Conservation (phyloP, 208 protist genomes). For the Dictyostelium gargantuum region DNA sequence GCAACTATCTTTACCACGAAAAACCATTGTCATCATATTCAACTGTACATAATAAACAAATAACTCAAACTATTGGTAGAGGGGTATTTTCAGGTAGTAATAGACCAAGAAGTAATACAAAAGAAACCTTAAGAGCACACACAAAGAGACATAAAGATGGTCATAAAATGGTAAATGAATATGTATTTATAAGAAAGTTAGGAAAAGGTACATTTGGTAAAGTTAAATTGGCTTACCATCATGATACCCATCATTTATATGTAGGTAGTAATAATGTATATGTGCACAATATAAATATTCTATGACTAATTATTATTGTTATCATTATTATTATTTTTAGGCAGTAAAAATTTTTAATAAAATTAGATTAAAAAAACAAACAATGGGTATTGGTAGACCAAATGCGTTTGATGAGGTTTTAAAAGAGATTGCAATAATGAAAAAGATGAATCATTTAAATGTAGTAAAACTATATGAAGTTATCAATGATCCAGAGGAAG, state of each 20-base stretch:
- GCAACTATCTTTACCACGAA: background rate
- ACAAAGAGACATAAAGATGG: constrained; percentile 53
- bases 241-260: constrained; percentile 24
- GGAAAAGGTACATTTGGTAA: constrained; percentile 57
- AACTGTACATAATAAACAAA: background rate
- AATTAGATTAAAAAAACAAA: constrained; percentile 53
- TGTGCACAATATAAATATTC: too few relatives aligned
- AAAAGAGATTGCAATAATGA: constrained; percentile 96
- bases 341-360: constrained; percentile 67
- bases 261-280: background rate
- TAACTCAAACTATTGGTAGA: background rate
- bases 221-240: constrained; percentile 51
- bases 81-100: background rate
- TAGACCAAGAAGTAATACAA: constrained; percentile 2
- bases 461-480: constrained; percentile 94
- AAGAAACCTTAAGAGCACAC: constrained; percentile 8
- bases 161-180: constrained; percentile 58
- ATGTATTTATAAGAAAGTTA: constrained; percentile 49
- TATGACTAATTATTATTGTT: too few relatives aligned
- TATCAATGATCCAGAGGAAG: constrained; percentile 92
- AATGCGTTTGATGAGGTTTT: constrained; percentile 77
- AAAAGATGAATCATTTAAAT: constrained; percentile 95
- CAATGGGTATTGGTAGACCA: background rate
- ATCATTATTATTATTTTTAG: background rate
- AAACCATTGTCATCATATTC: background rate